These are phyloP conservation scores for Geoglossum glabrum DNA, from an alignment of 495 filamentous ascomycete genomes.

Conservation along the genomic window DNA sequence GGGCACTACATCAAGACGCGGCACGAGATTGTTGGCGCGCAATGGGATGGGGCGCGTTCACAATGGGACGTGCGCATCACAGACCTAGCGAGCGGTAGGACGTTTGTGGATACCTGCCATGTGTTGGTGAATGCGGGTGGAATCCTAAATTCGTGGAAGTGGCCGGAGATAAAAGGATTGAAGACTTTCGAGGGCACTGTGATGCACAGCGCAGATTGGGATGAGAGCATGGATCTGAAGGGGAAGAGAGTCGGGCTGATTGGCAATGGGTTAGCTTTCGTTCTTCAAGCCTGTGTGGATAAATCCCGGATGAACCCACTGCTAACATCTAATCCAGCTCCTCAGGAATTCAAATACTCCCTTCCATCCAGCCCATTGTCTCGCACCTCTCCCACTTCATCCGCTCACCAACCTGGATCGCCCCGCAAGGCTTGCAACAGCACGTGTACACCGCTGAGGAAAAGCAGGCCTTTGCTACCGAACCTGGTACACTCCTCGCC, in stretches of 20 bases:
- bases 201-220: constrained; percentile 35
- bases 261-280: constrained; percentile 28
- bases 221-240: constrained; percentile 24
- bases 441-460: constrained; percentile 30
- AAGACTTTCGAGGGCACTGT: constrained; percentile 26
- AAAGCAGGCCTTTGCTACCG: constrained; percentile 26
- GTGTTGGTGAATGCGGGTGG: constrained; percentile 40
- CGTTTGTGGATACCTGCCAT: constrained; percentile 33
- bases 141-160: constrained; percentile 32
- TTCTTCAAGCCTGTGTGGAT: neutral
- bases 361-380: constrained; percentile 35
- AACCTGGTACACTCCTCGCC: constrained; percentile 26
- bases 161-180: constrained; percentile 32
- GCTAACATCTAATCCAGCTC: constrained; percentile 15
- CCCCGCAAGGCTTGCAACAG: constrained; percentile 22
- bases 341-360: constrained; percentile 30
- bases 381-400: constrained; percentile 42
- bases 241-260: constrained; percentile 40
- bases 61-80: constrained; percentile 28
- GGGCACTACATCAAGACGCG: constrained; percentile 31
- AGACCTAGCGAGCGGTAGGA: constrained; percentile 16
- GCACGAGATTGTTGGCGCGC: constrained; percentile 29
- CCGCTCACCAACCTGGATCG: constrained; percentile 50
- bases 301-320: neutral
- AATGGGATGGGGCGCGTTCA: constrained; percentile 29